phyloP scores from a whole-genome alignment of 768 basidiomycete genomes.

The Termitomyces bulborhizus region DNA sequence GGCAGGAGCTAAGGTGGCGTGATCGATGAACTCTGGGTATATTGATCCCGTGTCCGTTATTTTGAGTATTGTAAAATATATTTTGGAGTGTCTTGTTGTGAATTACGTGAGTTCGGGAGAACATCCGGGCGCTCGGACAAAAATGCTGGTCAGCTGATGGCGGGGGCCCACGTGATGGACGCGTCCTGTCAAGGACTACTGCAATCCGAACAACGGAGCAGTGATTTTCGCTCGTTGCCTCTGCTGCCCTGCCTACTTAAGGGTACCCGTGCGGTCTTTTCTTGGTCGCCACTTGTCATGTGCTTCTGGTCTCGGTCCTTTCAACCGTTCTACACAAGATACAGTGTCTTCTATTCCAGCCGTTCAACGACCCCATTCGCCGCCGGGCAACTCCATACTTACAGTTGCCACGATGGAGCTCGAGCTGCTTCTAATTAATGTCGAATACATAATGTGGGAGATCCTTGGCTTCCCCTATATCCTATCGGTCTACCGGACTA shows the following conservation, averaged over 20 bases:
- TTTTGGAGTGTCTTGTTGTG: background rate
- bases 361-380: background rate
- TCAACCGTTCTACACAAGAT: slow-evolving; percentile 13
- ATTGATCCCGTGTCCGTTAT: background rate
- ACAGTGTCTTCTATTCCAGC: slow-evolving; percentile 3
- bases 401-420: slow-evolving; percentile 16
- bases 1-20: slow-evolving; percentile 40
- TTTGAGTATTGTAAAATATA: background rate
- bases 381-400: background rate
- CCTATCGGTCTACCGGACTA: slow-evolving; percentile 5
- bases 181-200: background rate
- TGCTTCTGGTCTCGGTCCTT: slow-evolving; percentile 12
- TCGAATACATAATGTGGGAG: slow-evolving; percentile 12
- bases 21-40: background rate
- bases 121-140: background rate
- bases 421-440: slow-evolving; percentile 4
- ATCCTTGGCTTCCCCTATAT: slow-evolving; percentile 10
- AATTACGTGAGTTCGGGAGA: background rate
- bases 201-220: background rate
- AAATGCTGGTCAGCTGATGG: background rate
- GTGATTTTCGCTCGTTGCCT: slow-evolving; percentile 7
- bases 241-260: slow-evolving; percentile 1
- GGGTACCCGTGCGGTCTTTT: slow-evolving; percentile 9
- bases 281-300: slow-evolving; percentile 16
- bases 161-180: slow-evolving; percentile 11